Base-by-base conservation (phyloP, 345 rosid species). In the Eutrema heterophyllum region DNA sequence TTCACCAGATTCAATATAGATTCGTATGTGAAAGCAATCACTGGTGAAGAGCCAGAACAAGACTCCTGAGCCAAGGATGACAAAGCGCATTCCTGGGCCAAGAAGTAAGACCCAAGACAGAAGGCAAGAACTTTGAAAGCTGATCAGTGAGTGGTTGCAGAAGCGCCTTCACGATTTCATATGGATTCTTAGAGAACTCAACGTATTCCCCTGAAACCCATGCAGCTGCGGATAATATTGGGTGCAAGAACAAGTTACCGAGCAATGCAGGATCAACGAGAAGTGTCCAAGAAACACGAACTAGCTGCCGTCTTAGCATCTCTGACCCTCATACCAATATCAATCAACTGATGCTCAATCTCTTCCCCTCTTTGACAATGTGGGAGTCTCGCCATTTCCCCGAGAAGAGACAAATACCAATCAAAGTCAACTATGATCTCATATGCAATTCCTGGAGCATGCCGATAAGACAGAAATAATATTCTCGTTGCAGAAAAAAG, bases 181-280 rank as follows among this genome's bases (percentile, higher is more conserved):
- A 71, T 21, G 92, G 88, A 50, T 79, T 83, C 70, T 80, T 87
- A 13, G 83, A 83, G 70, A 84, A 88, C 76, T 88, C 86, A 60
- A 87, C 87, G 74, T 87, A 95, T 60, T 92, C 97, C 49, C 97
- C 99, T 9, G 90, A 88, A 7, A 84, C 82, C 97, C 99, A 95
- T 43, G 98, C 92, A 76, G 98, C 92, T 71, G 97, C 97, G 27
- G 88, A 87, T 78, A 92, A 78, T 71, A 92, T 80, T 12, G 87
- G 82, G 71, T 87, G 88, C 88, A 95, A 74, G 83, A 79, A 90
- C 56, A 81, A 84, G 74, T 88, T 90, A 52, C 97, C 97, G 56
- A 92, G 97, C 72, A 92, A 86, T 21, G 99, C 97, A 68, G 99
- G 99, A 86, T 95, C 99, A 75, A 87, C 90, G n/a, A 95, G 81